Base-by-base conservation (phyloP, 768 basidiomycete species). In the Lactarius akahatsu region DNA sequence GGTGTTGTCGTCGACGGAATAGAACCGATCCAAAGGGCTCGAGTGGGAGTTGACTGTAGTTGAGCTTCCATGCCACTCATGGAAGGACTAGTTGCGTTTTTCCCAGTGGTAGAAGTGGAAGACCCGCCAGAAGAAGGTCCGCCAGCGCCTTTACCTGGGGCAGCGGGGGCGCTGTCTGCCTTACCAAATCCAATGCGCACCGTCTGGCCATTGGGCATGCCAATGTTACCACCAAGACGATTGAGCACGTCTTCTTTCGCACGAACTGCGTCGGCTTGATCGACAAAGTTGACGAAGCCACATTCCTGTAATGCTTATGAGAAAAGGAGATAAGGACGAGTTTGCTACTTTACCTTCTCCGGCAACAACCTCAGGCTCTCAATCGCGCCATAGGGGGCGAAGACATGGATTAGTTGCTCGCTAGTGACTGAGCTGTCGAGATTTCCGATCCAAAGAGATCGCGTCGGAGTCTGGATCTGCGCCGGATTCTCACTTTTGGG, bases 111-210 rank as follows among this genome's bases (percentile, higher is more conserved):
- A 59, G 85, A 83, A 18, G 91, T 86, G 0, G 90, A 87, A 2
- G 88, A 85, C 16, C 88, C 82, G 18, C 85, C 82, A 34, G 89
- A 85, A 70, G 83, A 87, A 58, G 85, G 82, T 16, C 87, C 80
- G 45, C 80, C 79, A 30, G 83, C 83, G 30, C 90, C 90, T 71
- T 92, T 93, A 40, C 92, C 87, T 18, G 94, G 91, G 9, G 94
- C 91, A 47, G 92, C 88, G 36, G 96, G 96, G 5, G 94, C 96
- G 71, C 94, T 96, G 73, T 98, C 96, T 2, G 94, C 94, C 76
- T 98, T 99, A 30, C 96, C 97, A 74, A 97, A 99, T 2, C 97
- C 97, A 73, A 99, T 96, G 56, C 97, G 89, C 61, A 99, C 96
- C 1, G 93, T 94, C 76, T 95, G 94, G 16, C 95, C 94, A 70